phyloP scores from a whole-genome alignment of 2,329 filamentous ascomycete species.

The Sarocladiaceae sp. region DNA sequence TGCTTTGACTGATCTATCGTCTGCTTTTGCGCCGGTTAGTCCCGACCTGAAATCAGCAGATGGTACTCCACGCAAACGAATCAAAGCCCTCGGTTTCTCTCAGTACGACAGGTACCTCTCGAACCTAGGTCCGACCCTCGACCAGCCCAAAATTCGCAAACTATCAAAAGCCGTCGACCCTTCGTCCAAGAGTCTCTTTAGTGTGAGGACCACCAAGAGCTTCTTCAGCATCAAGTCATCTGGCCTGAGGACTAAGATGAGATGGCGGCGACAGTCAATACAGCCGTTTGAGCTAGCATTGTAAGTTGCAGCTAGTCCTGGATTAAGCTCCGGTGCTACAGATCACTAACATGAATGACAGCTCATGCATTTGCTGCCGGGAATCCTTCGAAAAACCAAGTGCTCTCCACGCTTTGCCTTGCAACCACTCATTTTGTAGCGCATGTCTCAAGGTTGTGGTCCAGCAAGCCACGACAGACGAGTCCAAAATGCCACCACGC shows the following conservation, averaged over 20 bases:
- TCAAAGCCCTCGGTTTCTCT: constrained; percentile 40
- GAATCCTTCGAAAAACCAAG: constrained; percentile 43
- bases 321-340: not conserved
- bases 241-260: constrained; percentile 38
- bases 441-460: constrained; percentile 51
- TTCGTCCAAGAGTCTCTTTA: constrained; percentile 37
- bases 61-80: constrained; percentile 21
- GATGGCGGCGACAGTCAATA: constrained; percentile 34
- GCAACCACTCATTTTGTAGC: constrained; percentile 55
- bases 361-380: constrained; percentile 54
- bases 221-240: constrained; percentile 38
- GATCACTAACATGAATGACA: constrained; percentile 20
- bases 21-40: constrained; percentile 26
- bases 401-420: constrained; percentile 46
- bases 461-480: constrained; percentile 49
- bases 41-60: constrained; percentile 12
- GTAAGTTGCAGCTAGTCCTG: constrained; percentile 20
- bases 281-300: constrained; percentile 26
- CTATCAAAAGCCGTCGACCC: constrained; percentile 23
- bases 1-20: constrained; percentile 38
- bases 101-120: constrained; percentile 49
- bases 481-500: constrained; percentile 58
- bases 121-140: constrained; percentile 37
- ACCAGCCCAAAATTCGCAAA: constrained; percentile 37
- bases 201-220: constrained; percentile 40